phyloP scores from a whole-genome alignment of 441 rosid species.

The Arabidopsis hybrid region DNA sequence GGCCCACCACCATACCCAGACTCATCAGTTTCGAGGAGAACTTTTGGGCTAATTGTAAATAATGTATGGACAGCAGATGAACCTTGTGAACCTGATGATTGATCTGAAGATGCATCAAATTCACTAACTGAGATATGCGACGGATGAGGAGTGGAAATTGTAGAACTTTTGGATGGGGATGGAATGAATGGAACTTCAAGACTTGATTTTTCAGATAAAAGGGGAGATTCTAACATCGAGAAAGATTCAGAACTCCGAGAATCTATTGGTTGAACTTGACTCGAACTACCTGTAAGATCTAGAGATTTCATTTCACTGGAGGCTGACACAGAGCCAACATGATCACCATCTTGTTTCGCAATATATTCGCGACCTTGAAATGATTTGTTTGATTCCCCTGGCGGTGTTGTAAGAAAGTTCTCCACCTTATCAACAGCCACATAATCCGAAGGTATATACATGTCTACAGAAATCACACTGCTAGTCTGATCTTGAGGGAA shows the following conservation, averaged over 20 bases:
- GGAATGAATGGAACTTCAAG: conserved; percentile 60
- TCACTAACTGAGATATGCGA: conserved; percentile 67
- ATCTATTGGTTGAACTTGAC: conserved; percentile 59
- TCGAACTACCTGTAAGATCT: conserved; percentile 49
- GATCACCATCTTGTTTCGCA: conserved; percentile 57
- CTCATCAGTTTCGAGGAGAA: conserved; percentile 85
- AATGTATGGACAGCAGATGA: conserved; percentile 56
- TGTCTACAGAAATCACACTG: conserved; percentile 91
- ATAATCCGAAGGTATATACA: conserved; percentile 52
- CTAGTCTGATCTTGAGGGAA: conserved; percentile 77
- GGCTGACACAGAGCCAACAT: conserved; percentile 61
- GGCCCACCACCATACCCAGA: conserved; percentile 96
- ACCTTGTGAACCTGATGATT: conserved; percentile 62
- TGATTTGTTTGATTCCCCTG: conserved; percentile 59
- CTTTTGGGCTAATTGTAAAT: conserved; percentile 64
- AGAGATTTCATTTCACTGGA: conserved; percentile 57
- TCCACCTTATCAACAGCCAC: conserved; percentile 58
- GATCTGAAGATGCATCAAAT: conserved; percentile 65
- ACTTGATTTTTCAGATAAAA: conserved; percentile 82
- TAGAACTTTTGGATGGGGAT: conserved; percentile 62
- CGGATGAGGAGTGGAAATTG: conserved; percentile 65
- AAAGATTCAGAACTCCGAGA: conserved; percentile 76
- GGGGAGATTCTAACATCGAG: conserved; percentile 70
- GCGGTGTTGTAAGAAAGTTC: conserved; percentile 48
- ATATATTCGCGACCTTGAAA: conserved; percentile 55